These are phyloP conservation scores for Coemansia sp. DNA, from an alignment of 371 early-diverging fungal species.

Conservation along the genomic window DNA sequence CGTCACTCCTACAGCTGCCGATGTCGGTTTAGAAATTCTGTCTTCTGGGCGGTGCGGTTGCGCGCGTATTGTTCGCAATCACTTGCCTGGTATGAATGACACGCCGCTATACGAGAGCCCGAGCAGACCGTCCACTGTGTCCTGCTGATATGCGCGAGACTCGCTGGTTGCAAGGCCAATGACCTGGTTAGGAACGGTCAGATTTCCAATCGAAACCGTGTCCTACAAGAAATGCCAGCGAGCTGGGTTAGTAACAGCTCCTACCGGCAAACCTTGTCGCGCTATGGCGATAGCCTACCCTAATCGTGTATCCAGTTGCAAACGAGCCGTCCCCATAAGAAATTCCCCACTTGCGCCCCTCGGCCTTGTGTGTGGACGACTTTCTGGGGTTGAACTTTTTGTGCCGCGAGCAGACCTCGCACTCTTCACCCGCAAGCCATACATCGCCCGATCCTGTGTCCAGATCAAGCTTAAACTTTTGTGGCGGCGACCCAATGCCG, in stretches of 20 bases:
- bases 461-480: conserved; percentile 61
- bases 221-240: conserved; percentile 49
- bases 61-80: not conserved
- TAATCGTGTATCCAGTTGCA: conserved; percentile 57
- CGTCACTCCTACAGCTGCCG: conserved; percentile 34
- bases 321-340: conserved; percentile 62
- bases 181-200: conserved; percentile 54
- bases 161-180: conserved; percentile 57
- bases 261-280: not conserved
- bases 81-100: conserved; percentile 38
- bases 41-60: no score
- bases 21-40: no score
- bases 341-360: conserved; percentile 55
- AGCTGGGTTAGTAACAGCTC: not conserved
- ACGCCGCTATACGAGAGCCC: conserved; percentile 54
- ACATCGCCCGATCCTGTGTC: conserved; percentile 69
- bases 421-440: conserved; percentile 56
- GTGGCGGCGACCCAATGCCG: conserved; percentile 63
- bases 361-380: conserved; percentile 56
- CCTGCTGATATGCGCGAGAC: conserved; percentile 53
- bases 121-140: conserved; percentile 55
- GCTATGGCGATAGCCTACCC: conserved; percentile 22
- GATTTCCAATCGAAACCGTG: conserved; percentile 53
- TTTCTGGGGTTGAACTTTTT: conserved; percentile 55
- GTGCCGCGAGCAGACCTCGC: conserved; percentile 56